A percentile compares a stretch with the other conserved stretches of the same genome.
Conservation (phyloP, 495 filamentous ascomycete species). For the Apodospora peruviana region DNA sequence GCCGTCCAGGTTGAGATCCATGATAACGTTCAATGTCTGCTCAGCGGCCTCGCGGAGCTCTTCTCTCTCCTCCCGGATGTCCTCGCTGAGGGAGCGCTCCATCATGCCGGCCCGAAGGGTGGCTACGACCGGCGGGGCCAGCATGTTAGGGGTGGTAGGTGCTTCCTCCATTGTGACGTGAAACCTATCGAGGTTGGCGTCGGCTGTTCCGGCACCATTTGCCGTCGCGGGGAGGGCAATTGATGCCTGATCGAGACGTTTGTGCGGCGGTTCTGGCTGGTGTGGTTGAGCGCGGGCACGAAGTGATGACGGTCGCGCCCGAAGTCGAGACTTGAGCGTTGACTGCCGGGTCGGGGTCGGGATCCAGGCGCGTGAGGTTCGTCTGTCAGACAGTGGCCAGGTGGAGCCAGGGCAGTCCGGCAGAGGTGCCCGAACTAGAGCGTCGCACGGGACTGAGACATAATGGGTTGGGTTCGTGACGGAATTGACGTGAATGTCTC, state of each 20-base stretch:
- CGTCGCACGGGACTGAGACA: constrained; percentile 42
- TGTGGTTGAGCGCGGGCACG: not conserved
- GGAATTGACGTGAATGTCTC: constrained; percentile 31
- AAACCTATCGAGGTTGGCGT: constrained; percentile 5
- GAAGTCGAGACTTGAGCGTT: not conserved
- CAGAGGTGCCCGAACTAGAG: constrained; percentile 45
- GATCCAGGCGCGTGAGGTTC: constrained; percentile 1
- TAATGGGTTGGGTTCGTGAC: constrained; percentile 22
- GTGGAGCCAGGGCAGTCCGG: constrained; percentile 30
- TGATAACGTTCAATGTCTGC: constrained; percentile 90
- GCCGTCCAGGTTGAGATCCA: constrained; percentile 85
- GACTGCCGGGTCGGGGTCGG: constrained; percentile 14
- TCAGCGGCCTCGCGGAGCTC: constrained; percentile 94
- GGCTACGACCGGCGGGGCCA: constrained; percentile 43
- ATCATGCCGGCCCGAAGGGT: constrained; percentile 45
- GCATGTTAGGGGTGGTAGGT: constrained; percentile 24
- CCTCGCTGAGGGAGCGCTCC: constrained; percentile 49
- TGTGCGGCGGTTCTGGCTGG: not conserved
- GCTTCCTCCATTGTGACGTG: constrained; percentile 39
- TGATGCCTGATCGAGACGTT: constrained; percentile 5
- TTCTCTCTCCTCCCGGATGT: constrained; percentile 68
- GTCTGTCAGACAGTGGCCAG: constrained; percentile 7
- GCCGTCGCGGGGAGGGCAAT: constrained; percentile 1
- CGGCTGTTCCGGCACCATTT: constrained; percentile 15
- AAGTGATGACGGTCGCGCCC: not conserved